Base-by-base conservation (phyloP, 208 protist genomes). In the Herpetomonas tarakana region DNA sequence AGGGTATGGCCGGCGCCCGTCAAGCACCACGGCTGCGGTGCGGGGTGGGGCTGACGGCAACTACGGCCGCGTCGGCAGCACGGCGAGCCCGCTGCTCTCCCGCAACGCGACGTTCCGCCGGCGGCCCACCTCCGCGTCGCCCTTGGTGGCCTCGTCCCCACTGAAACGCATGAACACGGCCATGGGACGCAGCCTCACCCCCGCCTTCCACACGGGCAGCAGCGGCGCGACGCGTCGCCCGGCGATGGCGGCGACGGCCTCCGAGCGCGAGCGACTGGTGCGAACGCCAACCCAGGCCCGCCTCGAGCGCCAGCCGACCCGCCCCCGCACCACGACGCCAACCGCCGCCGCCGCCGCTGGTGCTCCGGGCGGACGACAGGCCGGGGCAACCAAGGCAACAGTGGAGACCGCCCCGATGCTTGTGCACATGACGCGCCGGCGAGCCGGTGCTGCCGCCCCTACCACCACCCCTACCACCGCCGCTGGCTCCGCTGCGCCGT, bases 81-180 rank as follows among this genome's bases (percentile, higher is more conserved):
- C 58, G 26, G 35, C 44, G 54, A 50, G 52, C 22, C 58, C 61
- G 41, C 56, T 71, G 35, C 52, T 50, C 12, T 6, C 35, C 9
- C 35, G 35, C 14, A 14, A 14, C 35, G 14, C 35, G 35, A 6
- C 35, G 35, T 14, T 18, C 35, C 35, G 35, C 35, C 35, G 35
- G 35, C 6, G 9, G 35, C 35, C 35, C 6, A 14, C 35, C 6
- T 18, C 35, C 35, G 35, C 35, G 6, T 41, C 35, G 9, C 35
- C 35, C 6, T 14, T 41, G 9, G 14, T 41, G 9, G 14, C 9
- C 35, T 41, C 35, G 6, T 41, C 35, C 14, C 35, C 35, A 41
- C 35, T 41, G 9, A 41, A 41, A 14, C 70, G 59, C 54, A 68
- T 58, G n/a, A 60, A 62, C 59, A 66, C 59, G 2, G 55, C 54